Evolutionary conservation across 257 asterid genomes (phyloP).

Genomic region (Lithospermum erythrorhizon): DNA sequence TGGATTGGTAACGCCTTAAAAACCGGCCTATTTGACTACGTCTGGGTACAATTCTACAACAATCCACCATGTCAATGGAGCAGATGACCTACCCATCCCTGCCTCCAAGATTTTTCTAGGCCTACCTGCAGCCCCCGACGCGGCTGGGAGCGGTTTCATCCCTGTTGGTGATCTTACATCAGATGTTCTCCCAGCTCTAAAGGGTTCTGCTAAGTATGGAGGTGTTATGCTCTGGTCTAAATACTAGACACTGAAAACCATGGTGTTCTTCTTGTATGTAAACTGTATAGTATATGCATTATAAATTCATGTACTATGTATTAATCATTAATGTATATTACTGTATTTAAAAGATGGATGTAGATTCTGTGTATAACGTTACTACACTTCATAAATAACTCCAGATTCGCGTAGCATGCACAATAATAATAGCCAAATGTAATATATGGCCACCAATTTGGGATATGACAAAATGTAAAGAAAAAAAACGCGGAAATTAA

Average conservation of each 20-base stretch:
- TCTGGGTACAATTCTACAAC: conserved; percentile 56
- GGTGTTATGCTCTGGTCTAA: conserved; percentile 63
- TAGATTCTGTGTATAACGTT: too few relatives aligned
- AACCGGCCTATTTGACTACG: conserved; percentile 50
- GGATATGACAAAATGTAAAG: too few relatives aligned
- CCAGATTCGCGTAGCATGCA: too few relatives aligned
- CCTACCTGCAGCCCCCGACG: conserved; percentile 47
- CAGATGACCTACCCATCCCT: conserved; percentile 29
- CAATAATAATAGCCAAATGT: too few relatives aligned
- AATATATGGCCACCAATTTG: too few relatives aligned
- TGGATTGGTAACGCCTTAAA: conserved; percentile 39
- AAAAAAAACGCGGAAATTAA: too few relatives aligned
- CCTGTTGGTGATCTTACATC: conserved; percentile 31
- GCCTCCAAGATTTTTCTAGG: conserved; percentile 43
- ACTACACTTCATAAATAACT: too few relatives aligned
- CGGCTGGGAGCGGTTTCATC: conserved; percentile 53
- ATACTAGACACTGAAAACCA: conserved; percentile 42
- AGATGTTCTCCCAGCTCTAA: conserved; percentile 38
- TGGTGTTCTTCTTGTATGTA: conserved; percentile 43
- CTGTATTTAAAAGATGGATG: too few relatives aligned
- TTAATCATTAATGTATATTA: too few relatives aligned
- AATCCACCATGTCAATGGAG: conserved; percentile 48
- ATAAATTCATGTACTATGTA: not conserved
- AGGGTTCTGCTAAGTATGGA: conserved; percentile 48
- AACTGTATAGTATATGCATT: not conserved